Evolutionary conservation across 176 grass and related monocot species (phyloP).

Genomic region (Coix lacrymajobi): DNA sequence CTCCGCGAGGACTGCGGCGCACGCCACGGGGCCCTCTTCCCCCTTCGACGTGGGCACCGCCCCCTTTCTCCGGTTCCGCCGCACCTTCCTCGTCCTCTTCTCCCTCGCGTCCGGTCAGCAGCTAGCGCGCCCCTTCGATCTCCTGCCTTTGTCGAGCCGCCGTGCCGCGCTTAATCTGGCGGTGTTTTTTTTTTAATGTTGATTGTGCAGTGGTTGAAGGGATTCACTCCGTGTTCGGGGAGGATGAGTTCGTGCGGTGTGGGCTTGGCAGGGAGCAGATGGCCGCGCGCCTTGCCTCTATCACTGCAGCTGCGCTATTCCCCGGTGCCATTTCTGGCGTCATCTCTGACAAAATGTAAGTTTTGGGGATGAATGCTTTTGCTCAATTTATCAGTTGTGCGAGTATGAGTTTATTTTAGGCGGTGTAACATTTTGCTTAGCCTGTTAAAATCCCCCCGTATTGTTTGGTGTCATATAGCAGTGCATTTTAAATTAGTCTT

Average conservation of each 20-base stretch:
- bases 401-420: neutral
- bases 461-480: neutral
- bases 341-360: conserved; percentile 77
- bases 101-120: conserved; percentile 63
- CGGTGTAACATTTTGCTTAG: neutral
- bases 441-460: neutral
- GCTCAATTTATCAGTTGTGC: neutral
- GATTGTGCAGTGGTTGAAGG: conserved; percentile 58
- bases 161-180: neutral
- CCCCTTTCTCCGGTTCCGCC: conserved; percentile 70
- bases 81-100: conserved; percentile 70
- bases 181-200: conserved; percentile 8
- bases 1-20: conserved; percentile 13
- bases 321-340: conserved; percentile 64
- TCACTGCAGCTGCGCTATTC: conserved; percentile 33
- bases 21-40: conserved; percentile 1
- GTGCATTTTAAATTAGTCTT: neutral
- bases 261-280: conserved; percentile 66
- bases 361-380: neutral
- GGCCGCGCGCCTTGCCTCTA: conserved; percentile 42
- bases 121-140: neutral
- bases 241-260: conserved; percentile 60
- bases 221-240: conserved; percentile 67
- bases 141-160: neutral
- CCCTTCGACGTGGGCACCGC: conserved; percentile 45